Evolutionary conservation across 768 basidiomycete species (phyloP).

Genomic region (Mrakia hoshinonis): DNA sequence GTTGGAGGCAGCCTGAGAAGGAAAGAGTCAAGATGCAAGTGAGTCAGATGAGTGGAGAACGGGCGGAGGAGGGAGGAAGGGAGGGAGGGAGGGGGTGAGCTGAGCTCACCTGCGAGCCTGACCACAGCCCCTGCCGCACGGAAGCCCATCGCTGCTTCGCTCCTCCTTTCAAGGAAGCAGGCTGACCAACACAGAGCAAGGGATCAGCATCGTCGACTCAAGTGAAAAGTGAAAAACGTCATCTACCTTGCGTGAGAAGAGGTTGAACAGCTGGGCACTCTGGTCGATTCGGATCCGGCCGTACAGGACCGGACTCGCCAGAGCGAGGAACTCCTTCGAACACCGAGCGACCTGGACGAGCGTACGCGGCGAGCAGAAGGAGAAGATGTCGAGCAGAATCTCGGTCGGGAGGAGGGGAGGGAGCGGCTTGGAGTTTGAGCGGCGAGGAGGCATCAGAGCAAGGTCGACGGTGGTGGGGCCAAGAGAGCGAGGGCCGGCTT

Average conservation of each 20-base stretch:
- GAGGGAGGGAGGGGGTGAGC: not conserved
- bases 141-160: too few relatives aligned
- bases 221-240: not conserved
- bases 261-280: not conserved
- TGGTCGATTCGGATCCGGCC: not conserved
- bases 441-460: too few relatives aligned
- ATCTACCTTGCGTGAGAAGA: not conserved
- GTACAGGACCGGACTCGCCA: not conserved
- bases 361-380: not conserved
- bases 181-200: not conserved
- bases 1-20: not conserved
- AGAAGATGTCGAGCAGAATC: not conserved
- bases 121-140: not conserved
- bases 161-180: not conserved
- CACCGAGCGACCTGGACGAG: not conserved
- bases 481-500: too few relatives aligned
- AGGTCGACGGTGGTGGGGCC: too few relatives aligned
- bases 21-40: not conserved
- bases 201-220: not conserved
- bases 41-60: too few relatives aligned
- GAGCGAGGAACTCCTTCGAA: not conserved
- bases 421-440: too few relatives aligned
- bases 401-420: not conserved
- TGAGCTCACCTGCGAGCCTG: not conserved
- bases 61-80: not conserved